Conservation (phyloP, 1,284 basidiomycete genomes). For the Ganoderma multipileum region DNA sequence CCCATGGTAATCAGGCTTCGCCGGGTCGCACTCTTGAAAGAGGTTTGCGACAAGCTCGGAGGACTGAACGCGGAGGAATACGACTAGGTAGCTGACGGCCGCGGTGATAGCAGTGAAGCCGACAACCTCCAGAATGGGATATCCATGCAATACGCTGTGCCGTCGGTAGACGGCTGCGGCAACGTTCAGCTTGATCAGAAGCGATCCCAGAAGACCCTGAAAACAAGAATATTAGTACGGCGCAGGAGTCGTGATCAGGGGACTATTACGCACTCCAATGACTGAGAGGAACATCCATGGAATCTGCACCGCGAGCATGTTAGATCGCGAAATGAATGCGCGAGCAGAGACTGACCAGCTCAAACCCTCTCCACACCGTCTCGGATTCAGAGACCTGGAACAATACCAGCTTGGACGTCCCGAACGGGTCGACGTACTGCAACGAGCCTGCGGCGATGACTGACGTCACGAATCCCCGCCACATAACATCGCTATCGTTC, state of each 20-base stretch:
- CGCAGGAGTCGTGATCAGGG: neutral
- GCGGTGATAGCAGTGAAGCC: slow-evolving; percentile 69
- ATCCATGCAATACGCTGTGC: slow-evolving; percentile 61
- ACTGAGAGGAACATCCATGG: slow-evolving; percentile 70
- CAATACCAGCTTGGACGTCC: slow-evolving; percentile 75
- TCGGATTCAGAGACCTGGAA: slow-evolving; percentile 68
- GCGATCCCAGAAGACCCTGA: slow-evolving; percentile 70
- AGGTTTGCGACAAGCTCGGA: slow-evolving; percentile 76
- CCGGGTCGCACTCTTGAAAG: slow-evolving; percentile 75
- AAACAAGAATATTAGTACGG: neutral
- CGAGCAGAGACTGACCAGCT: slow-evolving; percentile 54
- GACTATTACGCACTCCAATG: slow-evolving; percentile 53
- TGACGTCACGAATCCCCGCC: slow-evolving; percentile 79
- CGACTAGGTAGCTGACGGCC: slow-evolving; percentile 65
- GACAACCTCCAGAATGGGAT: slow-evolving; percentile 71
- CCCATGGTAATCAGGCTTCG: slow-evolving; percentile 71
- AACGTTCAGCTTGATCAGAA: slow-evolving; percentile 71
- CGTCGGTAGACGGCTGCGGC: slow-evolving; percentile 66
- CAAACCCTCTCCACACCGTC: slow-evolving; percentile 74
- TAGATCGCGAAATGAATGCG: neutral
- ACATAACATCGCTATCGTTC: slow-evolving; percentile 75
- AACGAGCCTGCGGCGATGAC: slow-evolving; percentile 73
- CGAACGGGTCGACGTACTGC: slow-evolving; percentile 78
- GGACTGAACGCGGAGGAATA: slow-evolving; percentile 63
- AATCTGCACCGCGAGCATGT: slow-evolving; percentile 48